Evolutionary conservation across 495 filamentous ascomycete genomes (phyloP), one percentile per base, ranked within the genome.

Genomic region (Hypoxylon fuscum): DNA sequence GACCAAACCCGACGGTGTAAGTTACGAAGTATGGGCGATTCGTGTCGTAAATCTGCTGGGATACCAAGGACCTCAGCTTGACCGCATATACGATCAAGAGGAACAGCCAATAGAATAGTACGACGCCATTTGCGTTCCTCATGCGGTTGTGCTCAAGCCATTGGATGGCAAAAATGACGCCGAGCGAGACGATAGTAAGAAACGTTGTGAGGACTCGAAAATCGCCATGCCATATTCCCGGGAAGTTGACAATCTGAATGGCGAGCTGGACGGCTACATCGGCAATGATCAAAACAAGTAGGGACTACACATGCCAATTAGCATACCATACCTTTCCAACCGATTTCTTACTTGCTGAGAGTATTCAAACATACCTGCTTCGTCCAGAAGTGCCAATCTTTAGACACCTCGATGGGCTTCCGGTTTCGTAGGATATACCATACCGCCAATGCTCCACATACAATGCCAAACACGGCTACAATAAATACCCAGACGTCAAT

Each of bases 91-190:
- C 85, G 70, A 96, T 89, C 57, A 94, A 78, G 50, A 97, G 87
- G 66, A 96, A 88, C 6, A 96, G 81, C 96, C 96, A 99, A 81
- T 95, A 99, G 75, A 97, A 93, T 38, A 99, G 79, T 14, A 96
- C 93, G 17, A 97, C 90, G 5, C 92, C 94, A 72, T 96, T 96
- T 20, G 96, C 88, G 70, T 95, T 90, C 22, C 93, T 86, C 63
- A 91, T 90, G 35, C 95, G 85, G 74, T 86, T 86, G 76, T 98
- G 93, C 73, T 99, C 96, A 54, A 91, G 81, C 78, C 94, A 96
- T 78, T 99, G 96, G 45, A 98, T 85, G n/a, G 83, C 69, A 63
- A 90, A 91, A 9, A 96, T 89, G 44, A 96, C 84, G 18, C 83
- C 82, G 22, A 97, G 82, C 17, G 93, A 97, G 11, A 87, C 50